These are phyloP conservation scores for Myxozyma lipomycoides DNA, from an alignment of 805 yeast species.

Conservation along the genomic window DNA sequence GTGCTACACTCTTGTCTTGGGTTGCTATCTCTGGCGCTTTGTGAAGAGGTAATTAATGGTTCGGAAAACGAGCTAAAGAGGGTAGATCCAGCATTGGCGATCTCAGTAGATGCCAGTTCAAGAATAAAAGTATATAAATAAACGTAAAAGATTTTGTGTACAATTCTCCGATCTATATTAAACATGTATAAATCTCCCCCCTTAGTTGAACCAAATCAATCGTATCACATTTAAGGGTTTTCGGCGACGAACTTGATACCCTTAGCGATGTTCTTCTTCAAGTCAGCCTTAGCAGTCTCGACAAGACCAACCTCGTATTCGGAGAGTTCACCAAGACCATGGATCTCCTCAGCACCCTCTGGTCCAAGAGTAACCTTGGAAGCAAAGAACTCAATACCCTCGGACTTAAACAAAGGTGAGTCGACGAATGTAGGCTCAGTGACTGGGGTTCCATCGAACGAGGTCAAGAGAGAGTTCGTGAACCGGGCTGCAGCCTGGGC, in stretches of 20 bases:
- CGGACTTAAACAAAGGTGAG: slow-evolving; percentile 73
- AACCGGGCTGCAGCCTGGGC: slow-evolving; percentile 64
- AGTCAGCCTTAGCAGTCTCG: slow-evolving; percentile 78
- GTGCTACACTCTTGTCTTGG: slow-evolving; percentile 29
- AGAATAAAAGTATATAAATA: background rate
- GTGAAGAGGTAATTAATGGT: slow-evolving; percentile 6
- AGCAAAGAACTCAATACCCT: slow-evolving; percentile 96
- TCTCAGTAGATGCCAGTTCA: slow-evolving; percentile 4
- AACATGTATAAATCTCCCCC: too few species aligned
- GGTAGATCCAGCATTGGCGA: slow-evolving; percentile 20
- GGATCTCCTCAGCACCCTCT: slow-evolving; percentile 65
- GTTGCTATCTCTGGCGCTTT: slow-evolving; percentile 20
- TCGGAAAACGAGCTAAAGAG: slow-evolving; percentile 3
- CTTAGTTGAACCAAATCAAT: too few species aligned
- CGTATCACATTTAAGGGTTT: slow-evolving; percentile 37
- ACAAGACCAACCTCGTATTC: slow-evolving; percentile 82
- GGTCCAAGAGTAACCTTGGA: slow-evolving; percentile 89
- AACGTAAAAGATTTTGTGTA: too few species aligned
- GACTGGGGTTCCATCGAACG: slow-evolving; percentile 45
- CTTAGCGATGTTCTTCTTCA: slow-evolving; percentile 86
- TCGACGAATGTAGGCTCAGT: slow-evolving; percentile 57
- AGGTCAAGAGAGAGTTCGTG: slow-evolving; percentile 50
- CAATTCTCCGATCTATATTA: too few species aligned
- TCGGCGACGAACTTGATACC: slow-evolving; percentile 75
- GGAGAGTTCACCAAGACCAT: slow-evolving; percentile 63